Conservation (phyloP, 2,329 filamentous ascomycete species). For the Bertia moriformis region DNA sequence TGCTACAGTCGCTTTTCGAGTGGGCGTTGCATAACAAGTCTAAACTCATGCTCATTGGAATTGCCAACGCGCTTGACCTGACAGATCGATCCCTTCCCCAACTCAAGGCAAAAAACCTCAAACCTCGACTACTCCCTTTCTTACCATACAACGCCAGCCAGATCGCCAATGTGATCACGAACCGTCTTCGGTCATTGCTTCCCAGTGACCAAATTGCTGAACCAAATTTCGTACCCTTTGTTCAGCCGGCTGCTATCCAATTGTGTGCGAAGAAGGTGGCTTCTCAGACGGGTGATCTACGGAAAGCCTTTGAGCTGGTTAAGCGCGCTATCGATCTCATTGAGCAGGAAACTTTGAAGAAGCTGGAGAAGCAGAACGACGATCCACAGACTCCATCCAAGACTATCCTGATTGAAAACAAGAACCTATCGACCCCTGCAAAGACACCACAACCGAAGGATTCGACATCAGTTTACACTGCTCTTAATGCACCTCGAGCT, state of each 20-base stretch:
- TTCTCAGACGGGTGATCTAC: conserved; percentile 51
- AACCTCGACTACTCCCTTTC: conserved; percentile 49
- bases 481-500: conserved; percentile 40
- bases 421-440: background rate
- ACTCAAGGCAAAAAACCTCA: conserved; percentile 49
- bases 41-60: conserved; percentile 46
- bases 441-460: background rate
- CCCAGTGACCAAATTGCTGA: conserved; percentile 12
- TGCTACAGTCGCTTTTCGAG: conserved; percentile 53
- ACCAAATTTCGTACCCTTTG: conserved; percentile 39
- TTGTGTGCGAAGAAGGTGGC: conserved; percentile 56
- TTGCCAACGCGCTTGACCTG: conserved; percentile 55
- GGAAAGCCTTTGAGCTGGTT: conserved; percentile 55
- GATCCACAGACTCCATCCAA: conserved; percentile 30
- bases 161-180: conserved; percentile 45
- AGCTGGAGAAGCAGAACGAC: conserved; percentile 10
- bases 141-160: conserved; percentile 52
- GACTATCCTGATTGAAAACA: background rate
- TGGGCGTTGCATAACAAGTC: conserved; percentile 48
- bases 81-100: conserved; percentile 55
- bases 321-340: conserved; percentile 49
- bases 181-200: conserved; percentile 40
- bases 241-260: conserved; percentile 51
- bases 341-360: conserved; percentile 38
- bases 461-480: background rate